Base-by-base conservation (phyloP, 164 flowering plant genomes). In the Platanus orientalis region DNA sequence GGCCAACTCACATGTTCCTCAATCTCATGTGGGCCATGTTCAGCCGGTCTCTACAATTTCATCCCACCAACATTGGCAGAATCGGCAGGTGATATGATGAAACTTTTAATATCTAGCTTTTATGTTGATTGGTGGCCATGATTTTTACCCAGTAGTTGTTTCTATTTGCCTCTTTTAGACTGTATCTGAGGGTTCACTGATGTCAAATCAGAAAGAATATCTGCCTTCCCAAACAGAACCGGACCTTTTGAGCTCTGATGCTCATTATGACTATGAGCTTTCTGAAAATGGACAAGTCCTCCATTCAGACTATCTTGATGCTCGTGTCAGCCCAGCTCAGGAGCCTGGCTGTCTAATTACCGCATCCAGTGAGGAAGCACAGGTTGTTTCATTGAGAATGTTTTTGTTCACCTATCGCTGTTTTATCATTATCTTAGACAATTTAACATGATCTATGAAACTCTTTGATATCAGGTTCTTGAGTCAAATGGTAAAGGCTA, bases 11-110 rank as follows among this genome's bases (percentile, higher is more conserved):
- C 82, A 81, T 67, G 72, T 79, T 66, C 75, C 83, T 69, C 92
- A 80, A 57, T 73, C 90, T 58, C 87, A 82, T 63, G 64, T 68
- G 65, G 87, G 81, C 24, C 85, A 87, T 62, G 80, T 71, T 73
- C 86, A 79, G 56, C 69, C 88, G 23, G 65, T 83, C 2, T 80
- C 94, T 58, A 66, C 83, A 55, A 64, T 80, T 51, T 68, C 91
- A 57, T 77, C 97, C 28, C 68, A 74, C 48, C 96, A 84, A 53
- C 85, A 82, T 60, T 86, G 89, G 92, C 93, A 74, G 64, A 79
- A 75, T 60, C 91, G 81, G 56, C 95, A 81, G 90, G 96, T 89
- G 69, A 53, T 39, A 30, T 13, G 36, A 25, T 10, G 36, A 53
- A 40, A 27, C 12, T 12, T 21, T 0, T 34, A 53, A 24, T n/a